Evolutionary conservation across 345 rosid species (phyloP), one percentile per base, ranked within the genome.

Genomic region (Heritiera fomes): DNA sequence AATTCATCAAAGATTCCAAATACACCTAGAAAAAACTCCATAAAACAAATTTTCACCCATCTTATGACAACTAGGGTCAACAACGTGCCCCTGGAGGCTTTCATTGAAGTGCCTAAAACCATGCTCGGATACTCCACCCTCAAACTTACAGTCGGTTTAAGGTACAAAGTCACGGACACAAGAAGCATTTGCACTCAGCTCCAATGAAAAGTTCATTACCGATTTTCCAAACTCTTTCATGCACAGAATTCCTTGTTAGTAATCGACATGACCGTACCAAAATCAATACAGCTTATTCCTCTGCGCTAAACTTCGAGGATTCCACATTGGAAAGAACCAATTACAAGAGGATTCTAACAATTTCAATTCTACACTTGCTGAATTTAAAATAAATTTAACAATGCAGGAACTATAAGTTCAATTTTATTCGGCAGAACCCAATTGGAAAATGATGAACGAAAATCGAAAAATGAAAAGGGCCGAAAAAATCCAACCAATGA

Each of bases 121-220:
- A 70, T 23, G 58, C 75, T 71, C 4, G 8, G 34, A 47, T 15
- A 34, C 43, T 28, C 18, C 5, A 69, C 23, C 72, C 72, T 46
- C 73, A 1, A 23, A 68, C 55, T 45, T 68, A 68, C 8, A 46
- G 56, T 12, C 1, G 40, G 18, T 45, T 5, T 5, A 68, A 46
- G 73, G 73, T 3, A 70, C 50, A 47, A 3, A 1, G 56, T 23
- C 15, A 70, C 74, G 15, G 58, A 66, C 14, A 20, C 55, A 46
- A 28, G 60, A 49, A 50, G 75, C 75, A 71, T 71, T 71, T 71
- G 43, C 43, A 15, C 7, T 71, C 23, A 52, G 61, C 60, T 50
- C 13, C 75, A 71, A 49, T 30, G 58, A 30, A 17, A 12, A 71
- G 50, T 14, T 13, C 18, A 49, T 71, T 30, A 30, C 7, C 15